Conservation (phyloP, 75 land plant species). For the Picea glauca region DNA sequence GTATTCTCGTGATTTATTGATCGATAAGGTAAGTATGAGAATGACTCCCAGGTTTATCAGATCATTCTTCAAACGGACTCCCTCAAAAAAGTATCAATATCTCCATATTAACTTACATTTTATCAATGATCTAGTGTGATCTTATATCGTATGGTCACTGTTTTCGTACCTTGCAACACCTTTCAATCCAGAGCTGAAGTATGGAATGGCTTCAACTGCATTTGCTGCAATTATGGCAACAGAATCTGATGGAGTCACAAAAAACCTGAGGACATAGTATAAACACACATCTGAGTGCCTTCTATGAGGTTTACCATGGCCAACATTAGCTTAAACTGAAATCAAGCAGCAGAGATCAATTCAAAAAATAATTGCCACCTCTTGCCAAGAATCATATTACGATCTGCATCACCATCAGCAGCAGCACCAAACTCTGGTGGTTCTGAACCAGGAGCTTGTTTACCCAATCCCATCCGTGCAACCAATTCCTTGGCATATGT, state of each 20-base stretch:
- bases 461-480: slow-evolving; percentile 90
- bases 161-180: slow-evolving; percentile 93
- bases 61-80: too few species aligned
- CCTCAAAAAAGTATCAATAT: too few species aligned
- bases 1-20: too few species aligned
- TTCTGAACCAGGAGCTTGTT: slow-evolving; percentile 45
- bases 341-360: slow-evolving; percentile 5
- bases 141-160: not conserved
- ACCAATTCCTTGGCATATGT: slow-evolving; percentile 99
- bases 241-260: slow-evolving; percentile 99
- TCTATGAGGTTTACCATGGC: not conserved
- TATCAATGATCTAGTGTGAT: not conserved
- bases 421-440: slow-evolving; percentile 99
- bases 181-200: slow-evolving; percentile 87
- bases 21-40: too few species aligned
- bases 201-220: slow-evolving; percentile 94
- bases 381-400: slow-evolving; percentile 98
- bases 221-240: slow-evolving; percentile 99
- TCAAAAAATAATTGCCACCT: slow-evolving; percentile 43
- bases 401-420: slow-evolving; percentile 99
- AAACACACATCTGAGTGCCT: not conserved
- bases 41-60: too few species aligned
- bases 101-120: not conserved
- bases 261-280: slow-evolving; percentile 55
- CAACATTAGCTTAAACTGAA: not conserved